phyloP scores from a whole-genome alignment of 768 basidiomycete species.

The Trichaptum fuscoviolaceum region DNA sequence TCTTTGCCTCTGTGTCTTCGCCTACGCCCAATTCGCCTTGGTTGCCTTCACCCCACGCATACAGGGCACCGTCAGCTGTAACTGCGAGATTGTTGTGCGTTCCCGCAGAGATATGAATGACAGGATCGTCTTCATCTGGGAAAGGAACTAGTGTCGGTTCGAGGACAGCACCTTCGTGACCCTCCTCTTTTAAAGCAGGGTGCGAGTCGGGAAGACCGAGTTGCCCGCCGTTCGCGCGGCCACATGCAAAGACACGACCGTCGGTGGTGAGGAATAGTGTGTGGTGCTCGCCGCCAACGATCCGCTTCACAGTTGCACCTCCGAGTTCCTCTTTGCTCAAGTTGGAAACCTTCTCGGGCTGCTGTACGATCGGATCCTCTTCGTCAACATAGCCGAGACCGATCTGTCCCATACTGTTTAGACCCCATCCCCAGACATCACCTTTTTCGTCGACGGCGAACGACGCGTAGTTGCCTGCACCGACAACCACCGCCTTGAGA shows the following conservation, averaged over 20 bases:
- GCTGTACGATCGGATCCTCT: constrained; percentile 50
- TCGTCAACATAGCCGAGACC: constrained; percentile 50
- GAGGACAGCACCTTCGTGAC: constrained; percentile 52
- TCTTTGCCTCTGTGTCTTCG: constrained; percentile 52
- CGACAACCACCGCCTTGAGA: constrained; percentile 63
- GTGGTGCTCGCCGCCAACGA: constrained; percentile 84
- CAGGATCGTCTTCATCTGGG: constrained; percentile 56
- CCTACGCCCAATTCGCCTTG: constrained; percentile 64
- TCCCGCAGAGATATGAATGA: constrained; percentile 63
- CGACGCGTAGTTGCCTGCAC: constrained; percentile 80
- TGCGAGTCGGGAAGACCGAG: constrained; percentile 75
- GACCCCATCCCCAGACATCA: constrained; percentile 92
- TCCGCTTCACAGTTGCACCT: constrained; percentile 62
- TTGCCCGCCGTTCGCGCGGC: constrained; percentile 79
- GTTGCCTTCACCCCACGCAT: constrained; percentile 74
- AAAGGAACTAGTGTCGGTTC: constrained; percentile 64
- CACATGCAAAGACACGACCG: constrained; percentile 84
- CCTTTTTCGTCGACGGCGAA: constrained; percentile 86
- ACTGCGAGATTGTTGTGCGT: constrained; percentile 70
- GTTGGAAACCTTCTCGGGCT: constrained; percentile 58
- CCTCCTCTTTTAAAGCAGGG: constrained; percentile 51
- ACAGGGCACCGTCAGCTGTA: constrained; percentile 61
- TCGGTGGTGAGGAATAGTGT: constrained; percentile 80
- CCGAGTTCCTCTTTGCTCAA: constrained; percentile 58
- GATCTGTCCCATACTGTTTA: constrained; percentile 84